Evolutionary conservation across 345 rosid genomes (phyloP), one percentile per base, ranked within the genome.

Genomic region (Crucihimalaya himalaica): DNA sequence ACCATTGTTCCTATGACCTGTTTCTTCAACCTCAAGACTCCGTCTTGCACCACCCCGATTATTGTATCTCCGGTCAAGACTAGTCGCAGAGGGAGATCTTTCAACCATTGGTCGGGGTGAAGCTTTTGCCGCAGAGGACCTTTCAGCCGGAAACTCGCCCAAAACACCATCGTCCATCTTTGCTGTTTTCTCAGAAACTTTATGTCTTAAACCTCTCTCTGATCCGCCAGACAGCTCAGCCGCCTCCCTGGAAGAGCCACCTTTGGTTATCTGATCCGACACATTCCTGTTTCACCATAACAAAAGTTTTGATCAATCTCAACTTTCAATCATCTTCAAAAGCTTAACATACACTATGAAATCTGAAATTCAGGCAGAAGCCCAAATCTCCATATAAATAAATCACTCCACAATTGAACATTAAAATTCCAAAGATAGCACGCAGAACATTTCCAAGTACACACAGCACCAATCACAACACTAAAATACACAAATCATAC

Each of bases 61-160:
- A 25, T 52, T 47, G 73, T 81, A 79, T 79, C 94, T 88, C 71
- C 92, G 92, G 27, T 95, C 99, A 75, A 85, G 65, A 84, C 90
- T 85, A 9, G 84, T 81, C 28, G 93, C 82, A 55, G 97, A 89
- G 57, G 96, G 92, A 79, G 98, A 91, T 71, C 91, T 87, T 76
- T 89, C 97, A 43, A 66, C 77, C 80, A 85, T 61, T 45, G 82
- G 81, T 83, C 86, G 60, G 6, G 96, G 93, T 13, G 91, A 91
- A 71, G 90, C 92, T 87, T 86, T 94, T 56, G 96, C 79, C 71
- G 83, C 71, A 20, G 91, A 74, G 43, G 96, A 80, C 82, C 87
- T 88, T 78, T 89, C 98, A 54, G 72, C 71, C 7, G 85, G 78
- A 71, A 83, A 78, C 73, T 92, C 99, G 45, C 79, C 88, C 66